Evolutionary conservation across 768 basidiomycete genomes (phyloP).

Genomic region (Agaricus subrufescens): DNA sequence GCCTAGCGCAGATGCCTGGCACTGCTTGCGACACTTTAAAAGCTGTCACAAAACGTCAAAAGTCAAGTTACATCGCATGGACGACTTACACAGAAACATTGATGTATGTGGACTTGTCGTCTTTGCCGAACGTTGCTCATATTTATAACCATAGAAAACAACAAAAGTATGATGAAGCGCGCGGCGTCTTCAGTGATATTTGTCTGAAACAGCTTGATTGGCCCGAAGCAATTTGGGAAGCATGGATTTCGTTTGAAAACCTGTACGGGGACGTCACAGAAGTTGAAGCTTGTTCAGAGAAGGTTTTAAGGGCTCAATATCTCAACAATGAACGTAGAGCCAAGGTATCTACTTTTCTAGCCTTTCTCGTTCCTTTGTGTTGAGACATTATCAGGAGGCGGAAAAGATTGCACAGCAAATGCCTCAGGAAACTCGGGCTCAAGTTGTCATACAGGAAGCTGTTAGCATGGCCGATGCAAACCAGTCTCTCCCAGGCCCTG

Average conservation of each 20-base stretch:
- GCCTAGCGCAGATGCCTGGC: conserved; percentile 39
- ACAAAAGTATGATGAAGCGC: conserved; percentile 52
- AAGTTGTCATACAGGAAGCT: conserved; percentile 33
- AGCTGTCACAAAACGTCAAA: conserved; percentile 58
- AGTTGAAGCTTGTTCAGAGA: conserved; percentile 57
- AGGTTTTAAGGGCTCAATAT: conserved; percentile 59
- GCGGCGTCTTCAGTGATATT: conserved; percentile 62
- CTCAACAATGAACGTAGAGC: conserved; percentile 59
- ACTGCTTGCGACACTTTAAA: conserved; percentile 61
- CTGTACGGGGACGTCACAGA: conserved; percentile 69
- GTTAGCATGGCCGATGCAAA: conserved; percentile 40
- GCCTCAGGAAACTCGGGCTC: not conserved
- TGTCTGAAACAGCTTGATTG: conserved; percentile 80
- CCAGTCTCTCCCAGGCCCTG: conserved; percentile 30
- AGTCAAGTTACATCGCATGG: conserved; percentile 74
- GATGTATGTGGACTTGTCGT: conserved; percentile 42
- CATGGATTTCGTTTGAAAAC: conserved; percentile 86
- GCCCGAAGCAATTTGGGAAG: conserved; percentile 93
- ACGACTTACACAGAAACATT: conserved; percentile 67
- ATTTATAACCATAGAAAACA: conserved; percentile 35
- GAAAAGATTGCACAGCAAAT: conserved; percentile 38
- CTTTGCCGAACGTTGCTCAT: conserved; percentile 2
- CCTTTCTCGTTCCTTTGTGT: not conserved
- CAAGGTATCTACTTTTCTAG: conserved; percentile 38
- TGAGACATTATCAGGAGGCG: conserved; percentile 41